phyloP scores from a whole-genome alignment of 805 yeast genomes.

The Candida ovalis region DNA sequence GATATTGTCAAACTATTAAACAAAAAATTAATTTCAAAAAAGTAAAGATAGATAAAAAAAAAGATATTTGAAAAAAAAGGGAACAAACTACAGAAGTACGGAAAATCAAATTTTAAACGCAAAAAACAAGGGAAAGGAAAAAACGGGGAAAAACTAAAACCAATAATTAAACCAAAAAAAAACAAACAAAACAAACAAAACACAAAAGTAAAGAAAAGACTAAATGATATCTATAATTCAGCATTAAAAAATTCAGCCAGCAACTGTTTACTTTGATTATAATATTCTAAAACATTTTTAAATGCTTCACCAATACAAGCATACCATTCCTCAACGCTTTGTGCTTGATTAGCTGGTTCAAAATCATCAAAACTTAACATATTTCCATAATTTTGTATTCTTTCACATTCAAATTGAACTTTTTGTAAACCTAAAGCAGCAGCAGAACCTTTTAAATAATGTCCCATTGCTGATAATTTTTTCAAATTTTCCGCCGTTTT shows the following conservation, averaged over 20 bases:
- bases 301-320: constrained; percentile 51
- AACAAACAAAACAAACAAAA: background rate
- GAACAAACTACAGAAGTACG: too few relatives aligned
- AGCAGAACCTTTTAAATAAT: constrained; percentile 91
- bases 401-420: constrained; percentile 84
- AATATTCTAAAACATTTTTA: constrained; percentile 47
- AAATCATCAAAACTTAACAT: constrained; percentile 30
- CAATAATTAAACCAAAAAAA: background rate
- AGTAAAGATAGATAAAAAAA: background rate
- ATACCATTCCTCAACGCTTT: constrained; percentile 31
- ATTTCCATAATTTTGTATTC: constrained; percentile 87
- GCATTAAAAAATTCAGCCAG: constrained; percentile 50
- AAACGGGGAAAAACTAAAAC: background rate
- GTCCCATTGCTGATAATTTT: constrained; percentile 75
- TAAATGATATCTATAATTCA: constrained; percentile 22
- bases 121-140: background rate
- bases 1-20: background rate
- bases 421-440: constrained; percentile 85
- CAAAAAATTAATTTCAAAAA: background rate
- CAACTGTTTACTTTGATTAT: constrained; percentile 45
- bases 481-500: constrained; percentile 42
- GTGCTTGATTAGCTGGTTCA: constrained; percentile 29
- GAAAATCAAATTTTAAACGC: background rate
- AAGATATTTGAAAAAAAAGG: too few relatives aligned
- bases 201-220: background rate